Base-by-base conservation (phyloP, 441 rosid species). In the Bocquillonia castaneifolia region DNA sequence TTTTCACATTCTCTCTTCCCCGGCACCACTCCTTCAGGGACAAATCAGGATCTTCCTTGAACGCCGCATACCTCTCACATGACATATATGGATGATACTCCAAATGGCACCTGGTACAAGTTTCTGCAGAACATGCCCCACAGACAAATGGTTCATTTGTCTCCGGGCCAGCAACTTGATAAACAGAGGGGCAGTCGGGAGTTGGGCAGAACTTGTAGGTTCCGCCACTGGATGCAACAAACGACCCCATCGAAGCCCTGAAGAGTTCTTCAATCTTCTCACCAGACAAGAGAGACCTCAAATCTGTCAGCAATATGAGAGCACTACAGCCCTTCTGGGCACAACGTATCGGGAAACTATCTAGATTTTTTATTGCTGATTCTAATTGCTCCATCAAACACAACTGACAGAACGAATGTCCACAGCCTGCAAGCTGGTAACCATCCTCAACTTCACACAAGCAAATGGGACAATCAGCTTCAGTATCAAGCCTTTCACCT, bases 141-240 rank as follows among this genome's bases (percentile, higher is more conserved):
- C 99, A 91, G 32, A 81, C 73, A 70, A 87, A 93, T 31, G 84
- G 88, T 0, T 78, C 78, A 0, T 3, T 36, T 20, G 71, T 73
- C 28, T 61, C 80, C 28, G 79, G 71, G 31, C 70, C 84, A 13
- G 93, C 82, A 20, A 86, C 91, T 17, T 71, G 84, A 68, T 93
- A 93, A 59, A 93, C 77, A 2, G 93, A 88, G 26, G 91, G 93
- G 77, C 97, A 91, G 76, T 91, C 96, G 0, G 97, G 96, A 55
- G 97, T 83, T 3, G 99, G 89, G 84, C 97, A 94, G 69, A 91
- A 94, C 78, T 88, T 77, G 75, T 81, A 90, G 18, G 44, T 70
- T 26, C 89, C 92, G 36, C 81, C 73, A 64, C 96, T 90, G 0
- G 96, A 77, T 40, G 89, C 81, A 1, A 88, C 93, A 53, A 78